Evolutionary conservation across 441 rosid genomes (phyloP), one percentile per base, ranked within the genome.

Genomic region (Theobroma grandiflorum): DNA sequence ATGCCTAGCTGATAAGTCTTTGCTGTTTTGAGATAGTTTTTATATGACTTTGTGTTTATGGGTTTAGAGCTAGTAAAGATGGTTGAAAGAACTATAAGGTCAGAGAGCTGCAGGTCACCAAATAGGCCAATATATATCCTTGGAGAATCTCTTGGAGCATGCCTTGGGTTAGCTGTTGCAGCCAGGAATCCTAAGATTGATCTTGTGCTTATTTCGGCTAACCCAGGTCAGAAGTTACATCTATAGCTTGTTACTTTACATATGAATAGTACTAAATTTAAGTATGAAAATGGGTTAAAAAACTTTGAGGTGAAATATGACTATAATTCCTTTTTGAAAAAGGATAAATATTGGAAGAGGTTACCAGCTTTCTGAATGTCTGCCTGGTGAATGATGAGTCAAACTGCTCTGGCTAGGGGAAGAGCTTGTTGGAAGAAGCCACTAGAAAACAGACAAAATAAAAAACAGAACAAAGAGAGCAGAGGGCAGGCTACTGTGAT

Each of bases 111-210:
- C 9, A 76, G 72, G 33, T 86, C 88, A n/a, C 95, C 90, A 4
- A 84, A 80, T 50, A 86, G 90, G 82, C 99, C 99, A 64, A 92
- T 97, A 66, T 95, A 95, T 87, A 88, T 97, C 77, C 91, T 94
- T 78, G 98, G 98, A 45, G 98, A 96, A 80, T 93, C 98, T 80
- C 81, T 92, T 35, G 98, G 98, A 81, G 98, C 93, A 76, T 95
- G 98, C 88, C 87, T 96, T 42, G 98, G 96, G 8, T 85, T 96
- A 42, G 86, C 93, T 43, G 92, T 93, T 79, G 97, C 98, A 20
- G 93, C 95, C 69, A 87, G 88, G 69, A 93, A 89, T 79, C 93
- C 97, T 57, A 79, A 86, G 4, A 68, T 88, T 63, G 97, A 95
- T 88, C 94, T 94, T 72, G 78, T 85, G 33, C 85, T 96, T 65